Conservation (phyloP, 2,329 filamentous ascomycete species). For the Phialemoniopsis sp. region DNA sequence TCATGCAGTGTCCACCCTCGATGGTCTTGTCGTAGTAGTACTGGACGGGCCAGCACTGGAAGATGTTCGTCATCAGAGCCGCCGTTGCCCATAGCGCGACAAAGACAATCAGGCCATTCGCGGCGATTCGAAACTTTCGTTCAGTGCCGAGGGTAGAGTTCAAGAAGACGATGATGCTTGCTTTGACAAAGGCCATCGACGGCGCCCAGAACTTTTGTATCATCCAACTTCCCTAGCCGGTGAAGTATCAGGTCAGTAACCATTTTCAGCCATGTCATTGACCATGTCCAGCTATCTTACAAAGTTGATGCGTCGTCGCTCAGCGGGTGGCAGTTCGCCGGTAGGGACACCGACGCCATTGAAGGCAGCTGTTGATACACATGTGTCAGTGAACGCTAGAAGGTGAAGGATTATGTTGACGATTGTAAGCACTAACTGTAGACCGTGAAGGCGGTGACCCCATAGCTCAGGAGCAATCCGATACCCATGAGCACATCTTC, state of each 20-base stretch:
- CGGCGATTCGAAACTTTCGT: not conserved
- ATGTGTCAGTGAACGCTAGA: too few species aligned
- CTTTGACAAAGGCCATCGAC: constrained; percentile 4
- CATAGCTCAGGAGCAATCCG: not conserved
- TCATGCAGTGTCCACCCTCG: not conserved
- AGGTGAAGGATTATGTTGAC: too few species aligned
- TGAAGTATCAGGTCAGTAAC: not conserved
- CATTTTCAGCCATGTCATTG: too few species aligned
- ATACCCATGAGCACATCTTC: constrained; percentile 8
- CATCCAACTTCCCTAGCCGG: constrained; percentile 1
- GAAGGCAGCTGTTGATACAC: constrained; percentile 1
- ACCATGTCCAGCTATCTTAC: not conserved
- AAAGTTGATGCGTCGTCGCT: constrained; percentile 2
- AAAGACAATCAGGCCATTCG: not conserved
- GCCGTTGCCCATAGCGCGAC: not conserved
- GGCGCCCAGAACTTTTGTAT: constrained; percentile 5
- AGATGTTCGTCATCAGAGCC: constrained; percentile 1
- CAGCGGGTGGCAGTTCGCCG: not conserved
- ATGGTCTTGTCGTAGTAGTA: constrained; percentile 3
- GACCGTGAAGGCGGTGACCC: not conserved
- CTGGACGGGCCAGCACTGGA: constrained; percentile 4
- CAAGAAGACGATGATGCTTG: constrained; percentile 2
- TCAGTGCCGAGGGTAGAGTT: not conserved
- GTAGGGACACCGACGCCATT: constrained; percentile 2
- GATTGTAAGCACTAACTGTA: not conserved